Evolutionary conservation across 164 flowering plant genomes (phyloP).

Genomic region (Piper longum): DNA sequence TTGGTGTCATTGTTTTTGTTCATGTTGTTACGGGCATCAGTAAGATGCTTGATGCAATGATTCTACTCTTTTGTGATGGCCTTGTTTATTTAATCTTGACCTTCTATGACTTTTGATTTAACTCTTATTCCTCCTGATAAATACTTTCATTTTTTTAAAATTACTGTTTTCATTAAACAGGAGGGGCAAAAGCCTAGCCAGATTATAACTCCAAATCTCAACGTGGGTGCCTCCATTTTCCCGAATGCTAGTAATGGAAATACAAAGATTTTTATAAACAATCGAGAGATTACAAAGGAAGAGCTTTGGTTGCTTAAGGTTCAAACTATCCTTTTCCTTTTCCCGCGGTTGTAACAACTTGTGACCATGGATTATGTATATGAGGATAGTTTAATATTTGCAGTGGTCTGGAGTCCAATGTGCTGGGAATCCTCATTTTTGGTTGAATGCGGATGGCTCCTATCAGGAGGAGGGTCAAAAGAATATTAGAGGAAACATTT

Average conservation of each 20-base stretch:
- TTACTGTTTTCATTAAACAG: slow-evolving; percentile 22
- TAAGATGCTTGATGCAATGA: too few relatives aligned
- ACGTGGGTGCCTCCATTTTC: slow-evolving; percentile 65
- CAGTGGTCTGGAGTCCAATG: slow-evolving; percentile 95
- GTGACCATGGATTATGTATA: background rate
- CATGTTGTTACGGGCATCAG: too few relatives aligned
- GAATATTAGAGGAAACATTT: slow-evolving; percentile 75
- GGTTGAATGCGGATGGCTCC: slow-evolving; percentile 95
- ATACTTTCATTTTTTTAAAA: too few relatives aligned
- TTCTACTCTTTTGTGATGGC: too few relatives aligned
- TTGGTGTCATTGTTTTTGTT: too few relatives aligned
- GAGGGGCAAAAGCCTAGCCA: slow-evolving; percentile 79
- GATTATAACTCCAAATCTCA: slow-evolving; percentile 72
- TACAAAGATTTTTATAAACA: slow-evolving; percentile 74
- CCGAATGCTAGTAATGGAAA: slow-evolving; percentile 86
- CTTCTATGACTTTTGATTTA: too few relatives aligned
- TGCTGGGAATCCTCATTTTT: slow-evolving; percentile 91
- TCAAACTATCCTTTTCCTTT: background rate
- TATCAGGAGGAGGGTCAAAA: slow-evolving; percentile 93
- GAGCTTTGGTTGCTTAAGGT: slow-evolving; percentile 93
- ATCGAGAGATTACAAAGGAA: slow-evolving; percentile 80
- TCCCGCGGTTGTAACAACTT: background rate
- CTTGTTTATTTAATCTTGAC: background rate
- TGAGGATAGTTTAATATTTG: slow-evolving; percentile 3
- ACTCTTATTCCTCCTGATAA: background rate